A percentile compares a stretch with the other conserved stretches of the same genome.
Conservation (phyloP, 2,329 filamentous ascomycete species). For the Microsporum audouinii region DNA sequence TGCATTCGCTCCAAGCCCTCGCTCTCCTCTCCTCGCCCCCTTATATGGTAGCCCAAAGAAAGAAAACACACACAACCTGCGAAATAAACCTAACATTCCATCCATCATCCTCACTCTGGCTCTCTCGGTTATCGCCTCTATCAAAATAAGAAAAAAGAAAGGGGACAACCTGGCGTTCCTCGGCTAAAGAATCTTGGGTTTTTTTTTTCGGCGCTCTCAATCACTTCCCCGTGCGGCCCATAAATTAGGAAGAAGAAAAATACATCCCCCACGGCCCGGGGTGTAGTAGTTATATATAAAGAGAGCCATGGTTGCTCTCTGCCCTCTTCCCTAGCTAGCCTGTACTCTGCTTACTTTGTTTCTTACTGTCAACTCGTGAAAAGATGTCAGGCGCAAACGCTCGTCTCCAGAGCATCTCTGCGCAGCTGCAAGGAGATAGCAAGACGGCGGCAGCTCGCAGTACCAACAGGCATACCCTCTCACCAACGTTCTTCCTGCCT, state of each 20-base stretch:
- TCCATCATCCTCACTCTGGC: neutral
- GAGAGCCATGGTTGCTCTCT: neutral
- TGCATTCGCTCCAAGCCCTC: constrained; percentile 26
- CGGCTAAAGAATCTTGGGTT: too few species aligned
- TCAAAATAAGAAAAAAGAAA: neutral
- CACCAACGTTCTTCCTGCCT: constrained; percentile 76
- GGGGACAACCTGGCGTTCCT: neutral
- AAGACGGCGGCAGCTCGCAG: constrained; percentile 22
- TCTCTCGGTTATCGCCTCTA: neutral
- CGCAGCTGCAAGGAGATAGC: constrained; percentile 19
- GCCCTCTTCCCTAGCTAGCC: neutral
- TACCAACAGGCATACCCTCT: constrained; percentile 47
- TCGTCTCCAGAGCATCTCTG: constrained; percentile 22
- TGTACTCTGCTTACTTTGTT: neutral
- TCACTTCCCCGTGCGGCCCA: neutral
- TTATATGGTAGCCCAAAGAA: constrained; percentile 30
- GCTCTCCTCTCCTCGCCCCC: constrained; percentile 17
- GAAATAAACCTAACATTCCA: neutral
- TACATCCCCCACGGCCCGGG: neutral
- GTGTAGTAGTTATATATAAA: neutral
- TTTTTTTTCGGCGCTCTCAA: too few species aligned
- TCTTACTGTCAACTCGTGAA: neutral
- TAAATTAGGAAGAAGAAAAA: neutral
- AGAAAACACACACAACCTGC: neutral
- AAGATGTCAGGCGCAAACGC: constrained; percentile 21